Conservation (phyloP, 345 rosid species). For the Hibiscus syriacus region DNA sequence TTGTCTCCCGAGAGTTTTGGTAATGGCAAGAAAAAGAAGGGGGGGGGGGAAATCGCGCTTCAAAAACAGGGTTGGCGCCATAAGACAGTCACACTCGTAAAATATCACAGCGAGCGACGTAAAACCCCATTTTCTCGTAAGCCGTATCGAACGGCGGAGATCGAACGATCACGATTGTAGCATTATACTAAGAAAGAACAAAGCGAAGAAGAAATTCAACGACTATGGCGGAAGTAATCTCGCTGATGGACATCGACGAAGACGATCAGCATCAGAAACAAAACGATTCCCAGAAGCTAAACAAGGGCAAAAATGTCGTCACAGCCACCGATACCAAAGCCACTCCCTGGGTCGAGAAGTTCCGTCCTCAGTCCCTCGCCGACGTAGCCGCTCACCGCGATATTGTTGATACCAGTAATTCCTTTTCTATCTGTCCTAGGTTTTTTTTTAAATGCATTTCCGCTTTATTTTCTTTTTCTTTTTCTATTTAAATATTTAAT, state of each 20-base stretch:
- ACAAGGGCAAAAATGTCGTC: slow-evolving; percentile 45
- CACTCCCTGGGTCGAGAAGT: slow-evolving; percentile 96
- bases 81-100: background rate
- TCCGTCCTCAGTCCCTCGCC: slow-evolving; percentile 86
- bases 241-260: slow-evolving; percentile 77
- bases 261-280: slow-evolving; percentile 22
- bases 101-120: background rate
- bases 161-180: background rate
- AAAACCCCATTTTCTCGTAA: background rate
- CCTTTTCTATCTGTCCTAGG: slow-evolving; percentile 13
- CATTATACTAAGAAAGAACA: background rate
- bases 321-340: slow-evolving; percentile 39
- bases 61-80: slow-evolving; percentile 1
- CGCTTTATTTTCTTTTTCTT: background rate
- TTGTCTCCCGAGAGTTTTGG: too few relatives aligned
- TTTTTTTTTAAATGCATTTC: slow-evolving; percentile 8
- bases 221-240: slow-evolving; percentile 47
- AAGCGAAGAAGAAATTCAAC: background rate
- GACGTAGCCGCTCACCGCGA: slow-evolving; percentile 99
- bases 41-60: background rate
- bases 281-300: slow-evolving; percentile 20
- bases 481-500: background rate
- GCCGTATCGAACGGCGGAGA: background rate
- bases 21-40: too few relatives aligned
- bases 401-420: slow-evolving; percentile 87